These are phyloP conservation scores for Candida golubevii DNA, from an alignment of 805 yeast species.

Conservation along the genomic window DNA sequence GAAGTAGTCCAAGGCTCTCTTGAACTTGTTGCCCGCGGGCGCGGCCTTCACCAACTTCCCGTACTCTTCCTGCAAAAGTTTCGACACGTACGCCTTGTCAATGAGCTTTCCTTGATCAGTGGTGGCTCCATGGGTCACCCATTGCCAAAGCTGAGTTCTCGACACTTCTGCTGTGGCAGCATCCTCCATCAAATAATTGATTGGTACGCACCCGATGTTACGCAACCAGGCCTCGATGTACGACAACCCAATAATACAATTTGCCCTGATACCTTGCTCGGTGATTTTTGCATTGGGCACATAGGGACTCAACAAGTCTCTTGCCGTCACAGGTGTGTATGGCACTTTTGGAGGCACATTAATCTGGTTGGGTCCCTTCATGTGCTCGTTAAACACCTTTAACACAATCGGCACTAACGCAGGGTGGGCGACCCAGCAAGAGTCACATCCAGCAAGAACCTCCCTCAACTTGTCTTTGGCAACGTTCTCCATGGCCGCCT, in stretches of 20 bases:
- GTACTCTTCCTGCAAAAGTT: conserved; percentile 59
- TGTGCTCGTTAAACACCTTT: conserved; percentile 65
- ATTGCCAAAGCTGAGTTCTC: conserved; percentile 75
- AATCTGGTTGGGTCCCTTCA: conserved; percentile 83
- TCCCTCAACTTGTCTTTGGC: conserved; percentile 73
- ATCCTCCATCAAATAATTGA: conserved; percentile 82
- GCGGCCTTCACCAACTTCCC: conserved; percentile 45
- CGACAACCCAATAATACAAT: conserved; percentile 69
- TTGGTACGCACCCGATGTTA: conserved; percentile 82
- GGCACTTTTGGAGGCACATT: conserved; percentile 45
- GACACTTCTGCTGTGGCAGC: conserved; percentile 90
- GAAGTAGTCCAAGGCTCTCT: conserved; percentile 64
- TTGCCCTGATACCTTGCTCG: conserved; percentile 64
- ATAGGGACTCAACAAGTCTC: conserved; percentile 58
- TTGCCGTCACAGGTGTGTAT: conserved; percentile 53
- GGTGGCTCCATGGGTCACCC: conserved; percentile 70
- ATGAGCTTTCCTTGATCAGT: conserved; percentile 56
- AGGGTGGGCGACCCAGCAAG: conserved; percentile 89
- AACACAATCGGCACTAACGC: conserved; percentile 72
- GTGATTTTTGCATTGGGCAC: conserved; percentile 64
- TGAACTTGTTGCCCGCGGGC: conserved; percentile 60
- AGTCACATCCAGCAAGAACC: conserved; percentile 76
- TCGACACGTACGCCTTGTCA: conserved; percentile 55
- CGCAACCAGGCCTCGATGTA: conserved; percentile 86
- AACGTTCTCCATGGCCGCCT: conserved; percentile 66